Evolutionary conservation across 257 asterid genomes (phyloP).

Genomic region (Petunia secreta): DNA sequence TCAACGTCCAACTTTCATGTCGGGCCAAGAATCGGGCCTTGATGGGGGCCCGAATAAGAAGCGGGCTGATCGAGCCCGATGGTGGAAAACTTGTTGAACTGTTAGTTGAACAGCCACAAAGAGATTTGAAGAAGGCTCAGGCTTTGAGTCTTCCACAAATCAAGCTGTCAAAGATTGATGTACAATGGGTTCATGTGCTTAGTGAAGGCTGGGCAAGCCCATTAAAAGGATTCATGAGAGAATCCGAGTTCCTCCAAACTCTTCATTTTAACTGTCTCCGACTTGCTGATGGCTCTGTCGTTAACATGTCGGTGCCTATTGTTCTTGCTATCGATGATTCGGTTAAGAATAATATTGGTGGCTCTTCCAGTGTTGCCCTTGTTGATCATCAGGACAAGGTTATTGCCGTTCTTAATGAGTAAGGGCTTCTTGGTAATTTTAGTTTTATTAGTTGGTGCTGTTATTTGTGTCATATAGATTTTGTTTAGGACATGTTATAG

Average conservation of each 20-base stretch:
- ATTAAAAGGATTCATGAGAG: conserved; percentile 89
- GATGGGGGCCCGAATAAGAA: conserved; percentile 40
- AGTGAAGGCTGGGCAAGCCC: conserved; percentile 99
- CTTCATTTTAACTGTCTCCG: conserved; percentile 94
- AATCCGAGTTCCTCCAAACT: conserved; percentile 97
- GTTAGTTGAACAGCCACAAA: conserved; percentile 55
- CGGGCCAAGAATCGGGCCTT: conserved; percentile 38
- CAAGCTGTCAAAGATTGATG: conserved; percentile 68
- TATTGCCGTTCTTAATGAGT: conserved; percentile 77
- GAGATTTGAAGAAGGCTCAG: conserved; percentile 43
- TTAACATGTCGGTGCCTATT: conserved; percentile 95
- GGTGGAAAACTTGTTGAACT: conserved; percentile 86
- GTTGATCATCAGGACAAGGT: conserved; percentile 50
- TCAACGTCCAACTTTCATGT: conserved; percentile 34
- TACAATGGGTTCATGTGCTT: conserved; percentile 95
- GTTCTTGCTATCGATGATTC: conserved; percentile 86
- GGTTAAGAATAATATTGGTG: conserved; percentile 62
- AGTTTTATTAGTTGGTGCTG: background rate
- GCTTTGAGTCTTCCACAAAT: conserved; percentile 64
- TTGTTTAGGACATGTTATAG: too few relatives aligned
- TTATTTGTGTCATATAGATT: too few relatives aligned
- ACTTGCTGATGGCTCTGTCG: conserved; percentile 65
- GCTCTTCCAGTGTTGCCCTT: conserved; percentile 67
- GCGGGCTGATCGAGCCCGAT: conserved; percentile 74
- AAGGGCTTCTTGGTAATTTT: conserved; percentile 37